Evolutionary conservation across 257 asterid species (phyloP), one percentile per base, ranked within the genome.

Genomic region (Leonotis leonurus): DNA sequence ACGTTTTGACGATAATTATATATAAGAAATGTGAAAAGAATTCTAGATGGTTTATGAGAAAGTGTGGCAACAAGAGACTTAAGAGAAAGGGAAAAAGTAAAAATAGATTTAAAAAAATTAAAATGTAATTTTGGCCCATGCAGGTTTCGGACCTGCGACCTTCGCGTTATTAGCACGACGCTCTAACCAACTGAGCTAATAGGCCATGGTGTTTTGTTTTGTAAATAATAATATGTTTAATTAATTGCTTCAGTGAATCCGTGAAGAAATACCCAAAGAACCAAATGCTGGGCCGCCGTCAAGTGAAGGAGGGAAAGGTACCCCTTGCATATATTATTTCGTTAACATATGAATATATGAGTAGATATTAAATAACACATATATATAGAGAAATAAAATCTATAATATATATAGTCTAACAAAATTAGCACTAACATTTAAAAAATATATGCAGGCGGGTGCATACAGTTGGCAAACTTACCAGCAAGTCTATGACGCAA

Each of bases 101-200:
- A 18, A 18, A 18, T 2, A n/a, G n/a, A n/a, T n/a, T 13, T 0
- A 45, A 18, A 7, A 43, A 6, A 6, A 2, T 6, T 6, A 16
- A 44, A 43, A 16, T 0, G 0, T 16, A 18, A 45, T 0, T 4
- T 67, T 77, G 86, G 84, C 89, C 82, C 82, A 83, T 80, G 80
- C 89, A 83, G 81, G 84, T 80, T 51, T 83, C 80, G 82, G 80
- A 82, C 83, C 83, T 77, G 83, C 75, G 83, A 80, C 86, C 81
- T 74, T 77, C 81, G 86, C 81, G 77, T 80, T 82, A 79, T 81
- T 82, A 82, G 88, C 83, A 82, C 88, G 88, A 82, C 85, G 85
- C 85, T 78, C 88, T 82, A 82, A 82, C 89, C 89, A 82, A 49
- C 88, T 77, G 88, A 79, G 88, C 83, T 77, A 82, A 82, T 77